phyloP scores from a whole-genome alignment of 306 rosid species.

The Lathyrus sativus region DNA sequence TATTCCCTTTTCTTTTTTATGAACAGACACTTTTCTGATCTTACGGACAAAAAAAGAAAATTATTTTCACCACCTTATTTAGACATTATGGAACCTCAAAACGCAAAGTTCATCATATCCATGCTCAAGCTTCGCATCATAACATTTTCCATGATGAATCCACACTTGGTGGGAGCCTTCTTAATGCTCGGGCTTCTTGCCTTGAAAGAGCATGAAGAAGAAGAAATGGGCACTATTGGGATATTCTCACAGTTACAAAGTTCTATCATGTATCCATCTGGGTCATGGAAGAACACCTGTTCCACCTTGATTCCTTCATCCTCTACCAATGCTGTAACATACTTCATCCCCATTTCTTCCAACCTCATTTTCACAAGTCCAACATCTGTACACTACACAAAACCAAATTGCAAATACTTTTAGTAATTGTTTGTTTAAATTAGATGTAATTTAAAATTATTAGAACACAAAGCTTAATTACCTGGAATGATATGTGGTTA shows the following conservation, averaged over 20 bases:
- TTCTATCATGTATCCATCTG: conserved; percentile 82
- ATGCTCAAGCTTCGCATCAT: conserved; percentile 92
- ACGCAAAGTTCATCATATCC: conserved; percentile 79
- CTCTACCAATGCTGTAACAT: conserved; percentile 70
- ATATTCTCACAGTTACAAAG: conserved; percentile 80
- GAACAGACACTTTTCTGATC: not conserved
- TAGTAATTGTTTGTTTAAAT: not conserved
- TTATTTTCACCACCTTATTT: not conserved
- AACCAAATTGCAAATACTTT: conserved; percentile 3
- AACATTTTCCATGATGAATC: conserved; percentile 68
- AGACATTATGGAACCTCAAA: conserved; percentile 19
- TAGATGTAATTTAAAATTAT: not conserved
- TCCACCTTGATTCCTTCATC: conserved; percentile 68
- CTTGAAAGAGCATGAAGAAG: conserved; percentile 66
- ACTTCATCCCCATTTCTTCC: conserved; percentile 73
- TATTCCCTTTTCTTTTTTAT: not conserved
- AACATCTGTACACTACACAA: conserved; percentile 74
- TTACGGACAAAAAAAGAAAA: not conserved
- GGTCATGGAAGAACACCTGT: conserved; percentile 87
- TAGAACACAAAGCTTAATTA: not conserved
- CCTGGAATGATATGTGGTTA: conserved; percentile 85
- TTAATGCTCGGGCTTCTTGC: conserved; percentile 53
- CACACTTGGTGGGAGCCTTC: conserved; percentile 58
- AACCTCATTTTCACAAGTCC: conserved; percentile 70
- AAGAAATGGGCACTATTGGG: conserved; percentile 67